Conservation (phyloP, 768 basidiomycete species). For the Scleroderma citrinum region DNA sequence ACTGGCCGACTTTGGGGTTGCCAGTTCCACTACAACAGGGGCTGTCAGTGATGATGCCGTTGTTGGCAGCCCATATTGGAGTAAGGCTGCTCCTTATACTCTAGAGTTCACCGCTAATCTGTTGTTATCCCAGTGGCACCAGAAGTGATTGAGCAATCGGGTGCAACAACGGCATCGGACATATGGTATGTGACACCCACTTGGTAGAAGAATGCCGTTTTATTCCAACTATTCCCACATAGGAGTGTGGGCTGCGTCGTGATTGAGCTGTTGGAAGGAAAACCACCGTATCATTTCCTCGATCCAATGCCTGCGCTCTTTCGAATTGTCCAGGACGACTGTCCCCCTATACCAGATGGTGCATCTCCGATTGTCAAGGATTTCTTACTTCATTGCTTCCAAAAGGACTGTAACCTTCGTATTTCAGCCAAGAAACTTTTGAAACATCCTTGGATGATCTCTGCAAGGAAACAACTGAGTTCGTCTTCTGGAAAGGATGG, state of each 20-base stretch:
- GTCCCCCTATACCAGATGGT: constrained; percentile 93
- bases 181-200: constrained; percentile 61
- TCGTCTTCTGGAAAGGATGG: constrained; percentile 25
- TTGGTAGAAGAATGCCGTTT: neutral
- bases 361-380: constrained; percentile 94
- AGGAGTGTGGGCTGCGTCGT: constrained; percentile 96
- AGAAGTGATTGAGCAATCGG: constrained; percentile 96
- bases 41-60: constrained; percentile 84
- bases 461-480: constrained; percentile 70
- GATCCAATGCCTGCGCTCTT: constrained; percentile 99
- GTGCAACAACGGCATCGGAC: constrained; percentile 94
- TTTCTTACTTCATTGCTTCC: constrained; percentile 96
- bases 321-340: constrained; percentile 97
- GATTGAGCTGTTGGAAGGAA: constrained; percentile 84
- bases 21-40: constrained; percentile 68
- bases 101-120: constrained; percentile 4
- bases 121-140: constrained; percentile 71
- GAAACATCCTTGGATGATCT: constrained; percentile 93
- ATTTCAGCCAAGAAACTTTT: constrained; percentile 91
- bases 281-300: constrained; percentile 92
- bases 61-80: constrained; percentile 98
- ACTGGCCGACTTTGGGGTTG: constrained; percentile 98
- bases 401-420: constrained; percentile 93
- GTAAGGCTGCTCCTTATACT: constrained; percentile 40
- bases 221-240: constrained; percentile 3